Conservation (phyloP, 202 grass and related monocot genomes). For the Zoysia matrella region DNA sequence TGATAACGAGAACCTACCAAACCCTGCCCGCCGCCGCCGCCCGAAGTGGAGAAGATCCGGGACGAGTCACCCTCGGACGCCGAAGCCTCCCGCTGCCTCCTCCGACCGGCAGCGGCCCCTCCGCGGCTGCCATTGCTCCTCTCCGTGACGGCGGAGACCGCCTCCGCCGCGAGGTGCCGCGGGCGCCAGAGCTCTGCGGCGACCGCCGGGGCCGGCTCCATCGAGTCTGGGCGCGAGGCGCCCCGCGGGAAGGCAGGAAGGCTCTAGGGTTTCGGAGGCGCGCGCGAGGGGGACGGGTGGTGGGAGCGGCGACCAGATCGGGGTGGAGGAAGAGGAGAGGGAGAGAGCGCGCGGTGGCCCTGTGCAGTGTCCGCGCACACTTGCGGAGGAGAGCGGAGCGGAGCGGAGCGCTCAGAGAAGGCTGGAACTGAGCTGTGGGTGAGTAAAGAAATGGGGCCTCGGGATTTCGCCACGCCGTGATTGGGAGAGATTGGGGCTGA, state of each 20-base stretch:
- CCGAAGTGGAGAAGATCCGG: slow-evolving; percentile 78
- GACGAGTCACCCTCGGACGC: slow-evolving; percentile 81
- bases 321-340: slow-evolving; percentile 25
- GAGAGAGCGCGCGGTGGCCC: slow-evolving; percentile 44
- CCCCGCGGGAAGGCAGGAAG: not conserved
- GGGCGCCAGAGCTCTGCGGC: slow-evolving; percentile 75
- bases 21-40: slow-evolving; percentile 44
- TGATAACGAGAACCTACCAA: slow-evolving; percentile 53
- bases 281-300: not conserved
- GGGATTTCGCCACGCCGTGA: slow-evolving; percentile 57
- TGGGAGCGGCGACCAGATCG: slow-evolving; percentile 55
- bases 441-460: slow-evolving; percentile 45
- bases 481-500: slow-evolving; percentile 30
- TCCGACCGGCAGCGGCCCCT: slow-evolving; percentile 29
- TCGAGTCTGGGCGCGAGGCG: slow-evolving; percentile 17
- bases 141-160: slow-evolving; percentile 67
- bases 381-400: not conserved
- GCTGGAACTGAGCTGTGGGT: slow-evolving; percentile 2
- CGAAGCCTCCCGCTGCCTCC: slow-evolving; percentile 48
- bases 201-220: slow-evolving; percentile 51
- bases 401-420: slow-evolving; percentile 27
- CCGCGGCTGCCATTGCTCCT: slow-evolving; percentile 65
- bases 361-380: slow-evolving; percentile 9
- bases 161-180: slow-evolving; percentile 58
- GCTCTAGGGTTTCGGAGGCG: slow-evolving; percentile 47